phyloP scores from a whole-genome alignment of 2,329 filamentous ascomycete species.

The Aspergillus brunneoviolaceus region DNA sequence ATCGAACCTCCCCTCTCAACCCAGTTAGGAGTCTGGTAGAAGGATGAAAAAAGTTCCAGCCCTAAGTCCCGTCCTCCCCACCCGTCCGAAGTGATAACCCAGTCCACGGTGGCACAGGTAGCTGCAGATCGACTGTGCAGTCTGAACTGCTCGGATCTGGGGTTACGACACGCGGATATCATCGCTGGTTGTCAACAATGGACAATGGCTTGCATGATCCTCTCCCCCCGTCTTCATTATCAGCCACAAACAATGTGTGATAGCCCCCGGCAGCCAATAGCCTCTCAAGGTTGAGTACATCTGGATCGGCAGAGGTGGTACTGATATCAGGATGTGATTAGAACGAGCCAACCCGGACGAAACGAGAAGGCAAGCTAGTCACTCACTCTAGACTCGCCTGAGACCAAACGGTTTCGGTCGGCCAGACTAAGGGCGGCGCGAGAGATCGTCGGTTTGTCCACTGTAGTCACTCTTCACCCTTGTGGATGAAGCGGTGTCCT shows the following conservation, averaged over 20 bases:
- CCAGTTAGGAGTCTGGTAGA: neutral
- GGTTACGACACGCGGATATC: constrained; percentile 2
- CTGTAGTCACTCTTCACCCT: neutral
- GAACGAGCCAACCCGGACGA: neutral
- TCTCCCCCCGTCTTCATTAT: neutral
- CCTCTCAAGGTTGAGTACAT: neutral
- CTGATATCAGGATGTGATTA: neutral
- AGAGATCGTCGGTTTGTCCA: neutral
- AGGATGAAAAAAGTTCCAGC: constrained; percentile 8
- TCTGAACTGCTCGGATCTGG: constrained; percentile 10
- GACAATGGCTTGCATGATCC: constrained; percentile 13
- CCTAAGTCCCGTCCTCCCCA: constrained; percentile 2
- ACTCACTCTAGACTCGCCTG: constrained; percentile 1
- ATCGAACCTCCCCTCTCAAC: neutral
- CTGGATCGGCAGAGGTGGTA: neutral
- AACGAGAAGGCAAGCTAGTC: neutral
- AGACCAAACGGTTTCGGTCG: constrained; percentile 3
- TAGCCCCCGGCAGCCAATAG: neutral
- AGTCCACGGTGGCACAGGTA: constrained; percentile 5
- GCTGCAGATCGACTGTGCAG: constrained; percentile 18
- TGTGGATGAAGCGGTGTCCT: neutral
- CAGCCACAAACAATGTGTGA: neutral
- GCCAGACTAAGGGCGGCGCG: neutral
- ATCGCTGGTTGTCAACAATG: neutral
- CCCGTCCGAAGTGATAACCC: neutral